Evolutionary conservation across 2,329 filamentous ascomycete genomes (phyloP).

Genomic region (Penicillium digitatum): DNA sequence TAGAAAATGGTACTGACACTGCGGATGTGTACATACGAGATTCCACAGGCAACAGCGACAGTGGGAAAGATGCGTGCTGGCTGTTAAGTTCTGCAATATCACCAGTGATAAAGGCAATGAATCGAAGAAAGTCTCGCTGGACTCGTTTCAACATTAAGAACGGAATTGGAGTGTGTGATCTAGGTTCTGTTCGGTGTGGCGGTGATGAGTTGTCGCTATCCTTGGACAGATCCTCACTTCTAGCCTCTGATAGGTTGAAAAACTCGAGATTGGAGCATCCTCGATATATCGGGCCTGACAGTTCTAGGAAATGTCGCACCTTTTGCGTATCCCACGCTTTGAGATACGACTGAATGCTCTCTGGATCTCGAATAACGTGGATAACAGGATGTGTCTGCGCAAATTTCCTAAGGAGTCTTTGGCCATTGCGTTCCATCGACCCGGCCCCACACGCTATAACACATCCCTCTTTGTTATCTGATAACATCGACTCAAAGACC

Average conservation of each 20-base stretch:
- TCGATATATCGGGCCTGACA: conserved; percentile 52
- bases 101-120: conserved; percentile 58
- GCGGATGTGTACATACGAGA: conserved; percentile 64
- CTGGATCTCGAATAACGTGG: conserved; percentile 62
- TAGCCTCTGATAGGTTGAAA: conserved; percentile 65
- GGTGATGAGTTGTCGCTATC: conserved; percentile 26
- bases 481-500: conserved; percentile 58
- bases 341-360: conserved; percentile 62
- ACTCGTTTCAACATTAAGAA: conserved; percentile 65
- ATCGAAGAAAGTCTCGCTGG: conserved; percentile 66
- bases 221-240: conserved; percentile 25
- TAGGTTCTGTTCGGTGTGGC: conserved; percentile 33
- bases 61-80: conserved; percentile 52
- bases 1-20: conserved; percentile 58
- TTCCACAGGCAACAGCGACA: conserved; percentile 59
- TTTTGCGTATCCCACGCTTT: conserved; percentile 54
- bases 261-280: conserved; percentile 71
- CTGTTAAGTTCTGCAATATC: conserved; percentile 30
- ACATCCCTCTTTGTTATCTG: conserved; percentile 56
- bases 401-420: conserved; percentile 59
- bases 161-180: conserved; percentile 48
- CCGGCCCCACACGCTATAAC: conserved; percentile 69
- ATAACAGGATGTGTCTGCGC: conserved; percentile 65
- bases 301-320: conserved; percentile 56
- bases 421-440: conserved; percentile 63